Conservation (phyloP, 2,329 filamentous ascomycete species). For the Apiospora phragmitis region DNA sequence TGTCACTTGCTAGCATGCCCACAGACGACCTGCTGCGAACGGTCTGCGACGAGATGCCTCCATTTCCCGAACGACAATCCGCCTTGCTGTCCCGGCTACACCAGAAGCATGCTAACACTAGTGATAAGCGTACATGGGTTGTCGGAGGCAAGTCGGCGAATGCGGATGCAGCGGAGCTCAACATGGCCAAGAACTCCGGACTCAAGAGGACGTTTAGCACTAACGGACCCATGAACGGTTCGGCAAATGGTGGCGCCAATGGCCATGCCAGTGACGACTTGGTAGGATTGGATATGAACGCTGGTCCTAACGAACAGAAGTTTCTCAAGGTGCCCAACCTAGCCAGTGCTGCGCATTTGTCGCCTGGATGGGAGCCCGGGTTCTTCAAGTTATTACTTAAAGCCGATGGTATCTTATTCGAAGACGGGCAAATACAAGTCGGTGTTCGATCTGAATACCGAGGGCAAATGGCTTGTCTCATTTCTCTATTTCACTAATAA, state of each 20-base stretch:
- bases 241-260: conserved; percentile 47
- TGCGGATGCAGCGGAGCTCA: conserved; percentile 74
- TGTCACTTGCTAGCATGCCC: conserved; percentile 79
- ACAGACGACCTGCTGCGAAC: conserved; percentile 91
- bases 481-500: conserved; percentile 98
- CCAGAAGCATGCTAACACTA: conserved; percentile 89
- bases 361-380: conserved; percentile 90
- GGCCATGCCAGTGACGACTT: conserved; percentile 65
- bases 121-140: conserved; percentile 95
- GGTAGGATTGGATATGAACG: conserved; percentile 77
- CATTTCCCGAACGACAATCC: conserved; percentile 92
- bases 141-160: conserved; percentile 97
- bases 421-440: conserved; percentile 91
- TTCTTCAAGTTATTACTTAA: conserved; percentile 80
- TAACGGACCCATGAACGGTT: conserved; percentile 48
- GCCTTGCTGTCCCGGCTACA: conserved; percentile 89
- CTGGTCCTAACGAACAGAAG: conserved; percentile 58
- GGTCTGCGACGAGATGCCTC: conserved; percentile 97
- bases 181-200: conserved; percentile 76
- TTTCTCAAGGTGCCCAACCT: conserved; percentile 73
- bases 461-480: conserved; percentile 91
- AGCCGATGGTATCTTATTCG: conserved; percentile 86
- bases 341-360: conserved; percentile 88
- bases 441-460: conserved; percentile 93
- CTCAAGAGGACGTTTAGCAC: conserved; percentile 84